These are phyloP conservation scores for Amoebophrya sp. DNA, from an alignment of 169 alveolate genomes.

Conservation along the genomic window DNA sequence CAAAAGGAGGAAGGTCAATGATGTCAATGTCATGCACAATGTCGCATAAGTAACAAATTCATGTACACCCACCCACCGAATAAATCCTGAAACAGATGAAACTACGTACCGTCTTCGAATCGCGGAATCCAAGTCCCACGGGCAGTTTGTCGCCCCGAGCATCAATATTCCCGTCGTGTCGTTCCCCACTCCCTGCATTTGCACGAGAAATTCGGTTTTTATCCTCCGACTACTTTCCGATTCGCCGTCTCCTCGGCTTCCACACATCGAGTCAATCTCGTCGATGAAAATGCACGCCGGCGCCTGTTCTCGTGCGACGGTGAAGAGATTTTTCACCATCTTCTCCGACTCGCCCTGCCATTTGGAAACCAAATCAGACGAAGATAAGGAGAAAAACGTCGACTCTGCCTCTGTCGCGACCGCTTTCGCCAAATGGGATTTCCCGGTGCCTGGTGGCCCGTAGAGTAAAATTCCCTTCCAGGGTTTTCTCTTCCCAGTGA, in stretches of 20 bases:
- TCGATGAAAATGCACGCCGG: constrained; percentile 96
- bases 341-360: constrained; percentile 98
- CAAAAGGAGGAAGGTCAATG: too few relatives aligned
- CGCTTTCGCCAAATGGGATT: constrained; percentile 96
- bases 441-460: constrained; percentile 99
- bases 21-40: too few relatives aligned
- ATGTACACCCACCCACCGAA: too few relatives aligned
- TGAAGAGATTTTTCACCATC: constrained; percentile 79
- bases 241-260: constrained; percentile 81
- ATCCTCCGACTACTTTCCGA: constrained; percentile 93
- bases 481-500: constrained; percentile 63
- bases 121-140: constrained; percentile 98
- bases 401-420: constrained; percentile 91
- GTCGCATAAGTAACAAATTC: too few relatives aligned
- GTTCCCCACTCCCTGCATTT: constrained; percentile 92
- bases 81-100: neutral
- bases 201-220: constrained; percentile 95
- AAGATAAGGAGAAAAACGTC: constrained; percentile 67
- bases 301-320: constrained; percentile 85
- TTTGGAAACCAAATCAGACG: constrained; percentile 93
- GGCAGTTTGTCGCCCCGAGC: constrained; percentile 87
- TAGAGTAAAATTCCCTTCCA: constrained; percentile 55
- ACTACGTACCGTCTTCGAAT: constrained; percentile 82
- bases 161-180: constrained; percentile 77
- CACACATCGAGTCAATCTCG: constrained; percentile 95